Conservation (phyloP, 2,329 filamentous ascomycete genomes). For the Aaosphaeria pasadenensis region DNA sequence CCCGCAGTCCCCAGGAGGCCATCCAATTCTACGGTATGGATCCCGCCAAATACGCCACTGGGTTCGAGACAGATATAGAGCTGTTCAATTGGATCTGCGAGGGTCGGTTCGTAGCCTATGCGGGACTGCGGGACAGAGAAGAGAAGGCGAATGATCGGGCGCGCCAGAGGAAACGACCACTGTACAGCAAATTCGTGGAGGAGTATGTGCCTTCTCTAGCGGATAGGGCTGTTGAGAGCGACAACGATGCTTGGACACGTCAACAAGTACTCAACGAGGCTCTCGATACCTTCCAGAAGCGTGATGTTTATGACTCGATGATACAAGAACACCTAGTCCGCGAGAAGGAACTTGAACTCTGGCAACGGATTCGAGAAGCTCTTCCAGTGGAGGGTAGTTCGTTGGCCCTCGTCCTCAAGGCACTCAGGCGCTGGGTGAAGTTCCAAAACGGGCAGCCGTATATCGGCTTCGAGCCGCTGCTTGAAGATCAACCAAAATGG, state of each 20-base stretch:
- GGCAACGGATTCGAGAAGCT: constrained; percentile 43
- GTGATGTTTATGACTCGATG: constrained; percentile 44
- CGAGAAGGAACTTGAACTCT: constrained; percentile 38
- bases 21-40: constrained; percentile 64
- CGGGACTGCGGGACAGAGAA: constrained; percentile 27
- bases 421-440: constrained; percentile 33
- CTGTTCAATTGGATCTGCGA: constrained; percentile 61
- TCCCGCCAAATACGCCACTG: constrained; percentile 47
- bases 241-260: no score
- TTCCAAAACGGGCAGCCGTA: constrained; percentile 20
- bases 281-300: constrained; percentile 50
- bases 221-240: constrained; percentile 37
- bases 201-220: constrained; percentile 56
- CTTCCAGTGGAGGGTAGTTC: constrained; percentile 24
- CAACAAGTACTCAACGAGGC: constrained; percentile 52
- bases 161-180: constrained; percentile 53
- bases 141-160: constrained; percentile 54
- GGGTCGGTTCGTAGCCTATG: constrained; percentile 58
- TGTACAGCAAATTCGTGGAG: constrained; percentile 61
- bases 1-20: constrained; percentile 53
- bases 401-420: constrained; percentile 20
- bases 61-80: constrained; percentile 54
- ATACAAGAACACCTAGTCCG: constrained; percentile 38
- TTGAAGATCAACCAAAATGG: constrained; percentile 21
- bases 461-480: constrained; percentile 11